Base-by-base conservation (phyloP, 2,329 filamentous ascomycete genomes). In the Stagonosporopsis vannaccii region DNA sequence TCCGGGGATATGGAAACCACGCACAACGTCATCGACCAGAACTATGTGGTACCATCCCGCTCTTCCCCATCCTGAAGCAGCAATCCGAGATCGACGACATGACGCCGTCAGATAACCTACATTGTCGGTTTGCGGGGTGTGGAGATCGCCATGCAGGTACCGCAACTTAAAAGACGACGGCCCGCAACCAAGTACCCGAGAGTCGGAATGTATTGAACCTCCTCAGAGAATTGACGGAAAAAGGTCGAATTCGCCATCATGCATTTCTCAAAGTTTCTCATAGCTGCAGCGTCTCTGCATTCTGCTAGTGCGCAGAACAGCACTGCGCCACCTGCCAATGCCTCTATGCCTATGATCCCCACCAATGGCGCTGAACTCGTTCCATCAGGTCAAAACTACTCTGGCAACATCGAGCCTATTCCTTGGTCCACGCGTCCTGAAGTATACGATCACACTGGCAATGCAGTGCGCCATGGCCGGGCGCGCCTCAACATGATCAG, bases 391-490 rank as follows among this genome's bases (percentile, higher is more conserved):
- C 40, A 50, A 22, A 59, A 59, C 22, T 59, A 56, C 39, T 56
- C 56, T 11, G 52, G 52, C 3, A 60, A 56, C 23, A 53, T 60
- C 13, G 41, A 46, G n/a, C 35, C 57, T 6, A 60, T 56, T 15
- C 44, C 48, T 1, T 60, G 53, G 52, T 48, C 37, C 2, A 60
- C 57, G 1, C 57, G 49, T 3, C 57, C 57, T 6, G 57, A 60
- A 40, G 57, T 60, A 2, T 60, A 60, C 42, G 52, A 56, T 20
- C 57, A 60, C 13, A 53, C 48, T 26, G 57, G 57, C n/a, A 44
- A 37, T 3, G 52, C 52, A 15, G 57, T 60, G 9, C 52, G 52
- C 13, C 52, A 60, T 39, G 57, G 57, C 22, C 57, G 49, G 12
- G 57, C 52, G 2, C 37, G 57, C 15, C 43, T 60, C n/a, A 53